Percentiles rank a stretch among this genome's conserved stretches.
phyloP scores from a whole-genome alignment of 768 basidiomycete genomes.

The Jaapia argillacea region DNA sequence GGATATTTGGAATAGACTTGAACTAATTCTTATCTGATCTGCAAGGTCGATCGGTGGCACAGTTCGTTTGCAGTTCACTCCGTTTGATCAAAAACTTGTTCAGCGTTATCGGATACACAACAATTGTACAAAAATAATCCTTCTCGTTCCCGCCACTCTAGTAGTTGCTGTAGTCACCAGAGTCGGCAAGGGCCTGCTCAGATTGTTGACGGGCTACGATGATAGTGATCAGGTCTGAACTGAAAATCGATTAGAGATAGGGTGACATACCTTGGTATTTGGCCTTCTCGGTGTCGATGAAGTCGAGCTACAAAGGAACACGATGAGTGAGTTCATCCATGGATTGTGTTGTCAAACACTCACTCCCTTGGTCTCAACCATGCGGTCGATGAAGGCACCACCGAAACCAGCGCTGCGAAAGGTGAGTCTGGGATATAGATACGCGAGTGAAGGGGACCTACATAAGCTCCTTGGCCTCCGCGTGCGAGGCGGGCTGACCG shows the following conservation, averaged over 20 bases:
- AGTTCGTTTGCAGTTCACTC: not conserved
- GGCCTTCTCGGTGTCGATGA: constrained; percentile 31
- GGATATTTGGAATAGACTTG: too few relatives aligned
- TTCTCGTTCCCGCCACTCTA: too few relatives aligned
- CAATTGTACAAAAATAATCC: too few relatives aligned
- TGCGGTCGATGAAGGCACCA: constrained; percentile 41
- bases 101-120: not conserved
- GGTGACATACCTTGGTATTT: too few relatives aligned
- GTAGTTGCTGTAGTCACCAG: not conserved
- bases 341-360: constrained; percentile 7
- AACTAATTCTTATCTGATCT: too few relatives aligned
- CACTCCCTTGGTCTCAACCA: constrained; percentile 51
- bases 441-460: constrained; percentile 10
- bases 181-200: not conserved
- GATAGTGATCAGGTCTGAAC: too few relatives aligned
- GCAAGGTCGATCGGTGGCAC: too few relatives aligned
- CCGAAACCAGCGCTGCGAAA: constrained; percentile 38
- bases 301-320: constrained; percentile 28
- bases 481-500: constrained; percentile 41
- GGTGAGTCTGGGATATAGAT: not conserved
- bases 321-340: not conserved
- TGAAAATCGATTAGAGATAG: too few relatives aligned
- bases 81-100: not conserved
- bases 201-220: constrained; percentile 17
- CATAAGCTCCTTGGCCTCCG: constrained; percentile 47